Base-by-base conservation (phyloP, 208 protist species). In the Trypanosoma lewisi region DNA sequence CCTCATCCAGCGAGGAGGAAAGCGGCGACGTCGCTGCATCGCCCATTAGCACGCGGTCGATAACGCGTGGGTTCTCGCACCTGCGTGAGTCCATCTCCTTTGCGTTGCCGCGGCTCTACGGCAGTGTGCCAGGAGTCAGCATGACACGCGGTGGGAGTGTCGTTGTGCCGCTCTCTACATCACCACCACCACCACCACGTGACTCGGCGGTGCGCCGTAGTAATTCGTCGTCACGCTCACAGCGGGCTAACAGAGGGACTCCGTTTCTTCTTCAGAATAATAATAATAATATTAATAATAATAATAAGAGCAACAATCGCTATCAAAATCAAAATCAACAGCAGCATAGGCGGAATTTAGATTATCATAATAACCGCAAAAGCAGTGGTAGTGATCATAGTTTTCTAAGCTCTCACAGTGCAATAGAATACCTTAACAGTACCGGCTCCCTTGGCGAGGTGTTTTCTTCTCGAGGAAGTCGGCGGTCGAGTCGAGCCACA, bases 391-490 rank as follows among this genome's bases (percentile, higher is more conserved):
- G 53, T 60, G 54, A 63, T 21, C 52, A 60, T 4, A 73, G 67
- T 39, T 67, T 73, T 19, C 37, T 61, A 21, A 67, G 60, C 45
- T 41, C 59, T 33, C 53, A 28, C 21, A 73, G 51, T 50, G 60
- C 53, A 21, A 49, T 67, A 8, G 67, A 61, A 44, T 63, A 67
- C 44, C 28, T 60, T 9, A 73, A 67, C 27, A 62, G 60, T 34
- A 67, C 51, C 8, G 71, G 64, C 44, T 80, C 71, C 17, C 48
- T 85, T 14, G 71, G 56, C 17, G 78, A 79, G 49, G 57, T 85
- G 37, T 41, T 83, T 27, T 88, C 85, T 11, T 85, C 82, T 6
- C 69, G 72, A 41, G 80, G 68, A 50, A 91, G 65, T 41, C 39
- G 62, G 50, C 55, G 67, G 17, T 70, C 61, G n/a, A 65, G 73